A percentile compares a stretch with the other conserved stretches of the same genome.
phyloP scores from a whole-genome alignment of 352 stramenopile genomes.

The Pythium plurisporium region DNA sequence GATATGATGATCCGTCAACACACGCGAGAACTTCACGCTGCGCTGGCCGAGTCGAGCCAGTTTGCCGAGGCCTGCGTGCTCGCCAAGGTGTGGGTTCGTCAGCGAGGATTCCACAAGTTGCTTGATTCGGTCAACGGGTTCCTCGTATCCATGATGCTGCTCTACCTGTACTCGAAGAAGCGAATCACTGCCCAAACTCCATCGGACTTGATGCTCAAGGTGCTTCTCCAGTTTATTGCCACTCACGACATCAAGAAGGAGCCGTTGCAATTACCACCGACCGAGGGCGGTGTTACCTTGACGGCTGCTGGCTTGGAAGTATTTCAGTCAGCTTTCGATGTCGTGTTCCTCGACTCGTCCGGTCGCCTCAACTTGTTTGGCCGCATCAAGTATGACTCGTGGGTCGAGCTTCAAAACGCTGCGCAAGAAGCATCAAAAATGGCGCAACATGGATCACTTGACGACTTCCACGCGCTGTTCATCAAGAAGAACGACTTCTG shows the following conservation, averaged over 20 bases:
- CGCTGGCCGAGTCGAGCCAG: slow-evolving; percentile 52
- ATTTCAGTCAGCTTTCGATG: slow-evolving; percentile 60
- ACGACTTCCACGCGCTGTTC: slow-evolving; percentile 77
- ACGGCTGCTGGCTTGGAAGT: slow-evolving; percentile 62
- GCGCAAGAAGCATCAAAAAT: slow-evolving; percentile 58
- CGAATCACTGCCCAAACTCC: slow-evolving; percentile 62
- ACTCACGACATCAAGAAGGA: slow-evolving; percentile 62
- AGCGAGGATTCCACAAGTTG: slow-evolving; percentile 71
- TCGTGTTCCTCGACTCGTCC: slow-evolving; percentile 78
- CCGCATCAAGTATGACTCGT: slow-evolving; percentile 59
- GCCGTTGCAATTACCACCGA: slow-evolving; percentile 59
- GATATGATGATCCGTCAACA: slow-evolving; percentile 85
- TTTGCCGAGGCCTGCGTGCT: slow-evolving; percentile 80
- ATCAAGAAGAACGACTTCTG: slow-evolving; percentile 82
- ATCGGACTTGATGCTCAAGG: slow-evolving; percentile 85
- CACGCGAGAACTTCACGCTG: slow-evolving; percentile 73
- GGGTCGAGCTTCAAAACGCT: slow-evolving; percentile 59
- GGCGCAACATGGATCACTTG: slow-evolving; percentile 56
- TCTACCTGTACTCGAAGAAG: slow-evolving; percentile 78
- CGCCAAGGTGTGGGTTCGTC: slow-evolving; percentile 84
- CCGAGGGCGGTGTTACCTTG: slow-evolving; percentile 47
- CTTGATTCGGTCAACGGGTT: slow-evolving; percentile 85
- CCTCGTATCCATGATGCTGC: slow-evolving; percentile 74
- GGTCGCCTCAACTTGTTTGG: slow-evolving; percentile 73
- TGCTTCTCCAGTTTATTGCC: slow-evolving; percentile 77